These are phyloP conservation scores for Chrysosporium queenslandicum DNA, from an alignment of 2,329 filamentous ascomycete species.

Conservation along the genomic window DNA sequence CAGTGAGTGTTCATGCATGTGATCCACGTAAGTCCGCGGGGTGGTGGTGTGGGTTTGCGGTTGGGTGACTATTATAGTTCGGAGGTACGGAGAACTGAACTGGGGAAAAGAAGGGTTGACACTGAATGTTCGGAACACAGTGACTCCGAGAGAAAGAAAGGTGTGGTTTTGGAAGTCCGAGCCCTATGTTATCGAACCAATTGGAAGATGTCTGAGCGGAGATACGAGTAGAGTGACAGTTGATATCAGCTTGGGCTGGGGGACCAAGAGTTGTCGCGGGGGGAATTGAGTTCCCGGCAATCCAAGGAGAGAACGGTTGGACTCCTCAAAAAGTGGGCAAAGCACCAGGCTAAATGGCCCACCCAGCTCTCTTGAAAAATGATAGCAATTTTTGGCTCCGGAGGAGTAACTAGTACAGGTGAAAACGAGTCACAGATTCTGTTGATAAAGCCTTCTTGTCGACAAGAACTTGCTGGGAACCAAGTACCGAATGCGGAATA, in stretches of 20 bases:
- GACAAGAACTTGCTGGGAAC: too few species aligned
- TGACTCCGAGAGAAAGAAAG: background rate
- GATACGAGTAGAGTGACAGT: background rate
- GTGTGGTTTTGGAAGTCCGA: background rate
- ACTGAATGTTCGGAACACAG: background rate
- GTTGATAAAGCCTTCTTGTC: too few species aligned
- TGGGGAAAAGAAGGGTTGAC: background rate
- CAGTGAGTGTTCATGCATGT: constrained; percentile 54
- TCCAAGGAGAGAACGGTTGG: background rate
- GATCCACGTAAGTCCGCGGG: background rate
- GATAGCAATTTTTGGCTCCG: too few species aligned
- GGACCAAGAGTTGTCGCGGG: background rate
- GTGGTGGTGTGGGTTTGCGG: background rate
- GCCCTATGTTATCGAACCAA: background rate
- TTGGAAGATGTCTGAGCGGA: background rate
- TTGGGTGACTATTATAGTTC: background rate
- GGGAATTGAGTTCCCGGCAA: background rate
- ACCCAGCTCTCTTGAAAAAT: background rate
- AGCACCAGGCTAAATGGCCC: background rate
- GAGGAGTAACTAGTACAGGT: too few species aligned
- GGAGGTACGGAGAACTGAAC: background rate
- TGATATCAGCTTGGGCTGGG: background rate
- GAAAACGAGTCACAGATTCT: too few species aligned
- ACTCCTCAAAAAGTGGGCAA: background rate
- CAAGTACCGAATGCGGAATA: too few species aligned